Evolutionary conservation across 1,284 basidiomycete species (phyloP).

Genomic region (Heterobasidion occidentale): DNA sequence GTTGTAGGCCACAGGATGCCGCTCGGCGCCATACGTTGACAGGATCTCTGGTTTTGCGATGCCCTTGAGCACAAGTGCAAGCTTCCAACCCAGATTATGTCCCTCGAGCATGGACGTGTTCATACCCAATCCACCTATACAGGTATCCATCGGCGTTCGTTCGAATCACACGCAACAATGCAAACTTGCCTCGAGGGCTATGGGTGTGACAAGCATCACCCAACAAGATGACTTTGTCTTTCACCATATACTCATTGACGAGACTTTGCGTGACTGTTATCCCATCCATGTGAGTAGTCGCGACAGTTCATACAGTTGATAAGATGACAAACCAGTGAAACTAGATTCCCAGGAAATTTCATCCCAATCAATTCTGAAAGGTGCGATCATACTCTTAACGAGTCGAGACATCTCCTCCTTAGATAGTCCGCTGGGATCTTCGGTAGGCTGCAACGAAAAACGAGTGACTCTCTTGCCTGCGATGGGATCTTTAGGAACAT

Average conservation of each 20-base stretch:
- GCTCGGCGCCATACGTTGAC: conserved; percentile 7
- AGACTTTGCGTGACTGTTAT: conserved; percentile 4
- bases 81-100: conserved; percentile 10
- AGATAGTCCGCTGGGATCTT: too few species aligned
- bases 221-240: conserved; percentile 7
- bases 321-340: too few species aligned
- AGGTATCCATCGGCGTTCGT: not conserved
- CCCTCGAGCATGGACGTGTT: conserved; percentile 9
- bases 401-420: too few species aligned
- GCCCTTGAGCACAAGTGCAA: conserved; percentile 5
- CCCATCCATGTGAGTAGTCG: too few species aligned
- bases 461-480: too few species aligned
- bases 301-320: too few species aligned
- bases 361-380: too few species aligned
- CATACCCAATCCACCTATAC: conserved; percentile 4
- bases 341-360: too few species aligned
- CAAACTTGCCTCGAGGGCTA: conserved; percentile 6
- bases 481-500: too few species aligned
- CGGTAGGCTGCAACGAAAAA: too few species aligned
- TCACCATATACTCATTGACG: conserved; percentile 5
- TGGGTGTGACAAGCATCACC: conserved; percentile 10
- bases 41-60: conserved; percentile 5
- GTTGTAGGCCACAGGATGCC: conserved; percentile 4
- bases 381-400: too few species aligned
- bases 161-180: not conserved